Evolutionary conservation across 2,329 filamentous ascomycete species (phyloP).

Genomic region (Colletotrichum sp.): DNA sequence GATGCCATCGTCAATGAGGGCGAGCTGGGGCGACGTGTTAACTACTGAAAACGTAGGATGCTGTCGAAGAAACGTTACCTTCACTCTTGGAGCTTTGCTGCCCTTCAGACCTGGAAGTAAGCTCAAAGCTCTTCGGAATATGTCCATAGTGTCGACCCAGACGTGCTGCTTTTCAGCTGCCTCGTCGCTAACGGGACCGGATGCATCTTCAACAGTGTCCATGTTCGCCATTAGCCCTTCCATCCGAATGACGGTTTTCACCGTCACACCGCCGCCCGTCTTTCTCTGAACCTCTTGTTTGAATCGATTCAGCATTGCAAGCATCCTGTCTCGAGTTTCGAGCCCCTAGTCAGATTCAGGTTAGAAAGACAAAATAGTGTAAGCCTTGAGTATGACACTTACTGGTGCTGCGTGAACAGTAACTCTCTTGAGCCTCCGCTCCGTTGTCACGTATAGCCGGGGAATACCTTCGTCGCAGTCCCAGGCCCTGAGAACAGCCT

Average conservation of each 20-base stretch:
- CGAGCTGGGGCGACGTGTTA: fast-evolving
- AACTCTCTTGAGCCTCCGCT: neutral
- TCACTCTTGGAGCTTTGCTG: neutral
- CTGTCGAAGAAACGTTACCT: neutral
- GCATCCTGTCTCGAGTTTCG: neutral
- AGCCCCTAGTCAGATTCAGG: fast-evolving
- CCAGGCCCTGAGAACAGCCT: neutral
- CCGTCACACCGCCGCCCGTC: neutral
- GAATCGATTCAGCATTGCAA: neutral
- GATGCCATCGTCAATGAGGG: neutral
- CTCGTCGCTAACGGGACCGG: neutral
- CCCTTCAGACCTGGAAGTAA: neutral
- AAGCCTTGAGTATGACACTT: neutral
- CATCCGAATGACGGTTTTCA: neutral
- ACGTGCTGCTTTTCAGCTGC: neutral
- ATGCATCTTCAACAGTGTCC: neutral
- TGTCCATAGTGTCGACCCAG: neutral
- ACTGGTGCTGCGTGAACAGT: neutral
- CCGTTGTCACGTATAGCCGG: neutral
- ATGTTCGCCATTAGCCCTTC: neutral
- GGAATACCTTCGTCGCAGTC: neutral
- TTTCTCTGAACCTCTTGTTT: neutral
- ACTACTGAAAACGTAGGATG: fast-evolving
- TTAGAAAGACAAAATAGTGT: neutral
- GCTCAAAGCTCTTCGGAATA: neutral